A percentile compares a stretch with the other conserved stretches of the same genome.
These are phyloP conservation scores for Gentiana straminea DNA, from an alignment of 257 asterid genomes.

Conservation along the genomic window DNA sequence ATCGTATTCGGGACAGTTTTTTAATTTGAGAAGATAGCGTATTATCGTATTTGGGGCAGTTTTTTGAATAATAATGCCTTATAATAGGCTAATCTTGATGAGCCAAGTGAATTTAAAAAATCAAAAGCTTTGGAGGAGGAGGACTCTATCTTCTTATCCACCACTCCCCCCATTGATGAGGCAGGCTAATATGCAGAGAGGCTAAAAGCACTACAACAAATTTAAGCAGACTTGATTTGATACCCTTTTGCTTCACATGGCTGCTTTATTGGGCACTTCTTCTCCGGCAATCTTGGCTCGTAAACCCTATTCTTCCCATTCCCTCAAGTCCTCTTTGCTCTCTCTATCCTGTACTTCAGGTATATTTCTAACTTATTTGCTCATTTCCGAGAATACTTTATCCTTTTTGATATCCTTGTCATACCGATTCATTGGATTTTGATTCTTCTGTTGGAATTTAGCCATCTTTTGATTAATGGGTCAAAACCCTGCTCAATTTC, in stretches of 20 bases:
- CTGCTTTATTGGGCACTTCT: slow-evolving; percentile 43
- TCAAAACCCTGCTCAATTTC: background rate
- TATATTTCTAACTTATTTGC: slow-evolving; percentile 4
- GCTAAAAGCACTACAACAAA: background rate
- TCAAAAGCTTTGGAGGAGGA: no score
- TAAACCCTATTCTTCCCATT: slow-evolving; percentile 26
- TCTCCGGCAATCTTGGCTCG: slow-evolving; percentile 39
- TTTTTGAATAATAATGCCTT: no score
- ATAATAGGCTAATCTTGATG: no score
- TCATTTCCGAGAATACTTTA: background rate
- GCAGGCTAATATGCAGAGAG: no score
- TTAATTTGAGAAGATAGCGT: no score
- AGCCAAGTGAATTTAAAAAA: no score
- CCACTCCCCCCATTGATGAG: no score
- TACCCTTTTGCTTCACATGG: slow-evolving; percentile 23
- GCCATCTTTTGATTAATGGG: background rate
- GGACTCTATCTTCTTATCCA: no score
- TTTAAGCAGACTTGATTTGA: background rate
- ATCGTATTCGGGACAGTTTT: no score
- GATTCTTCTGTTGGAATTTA: background rate
- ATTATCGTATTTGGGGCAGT: no score
- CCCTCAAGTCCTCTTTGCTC: slow-evolving; percentile 23
- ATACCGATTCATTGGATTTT: background rate
- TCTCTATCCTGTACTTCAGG: slow-evolving; percentile 31
- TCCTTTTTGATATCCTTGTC: background rate